Conservation (phyloP, 805 yeast genomes). For the Wickerhamiella parazyma region DNA sequence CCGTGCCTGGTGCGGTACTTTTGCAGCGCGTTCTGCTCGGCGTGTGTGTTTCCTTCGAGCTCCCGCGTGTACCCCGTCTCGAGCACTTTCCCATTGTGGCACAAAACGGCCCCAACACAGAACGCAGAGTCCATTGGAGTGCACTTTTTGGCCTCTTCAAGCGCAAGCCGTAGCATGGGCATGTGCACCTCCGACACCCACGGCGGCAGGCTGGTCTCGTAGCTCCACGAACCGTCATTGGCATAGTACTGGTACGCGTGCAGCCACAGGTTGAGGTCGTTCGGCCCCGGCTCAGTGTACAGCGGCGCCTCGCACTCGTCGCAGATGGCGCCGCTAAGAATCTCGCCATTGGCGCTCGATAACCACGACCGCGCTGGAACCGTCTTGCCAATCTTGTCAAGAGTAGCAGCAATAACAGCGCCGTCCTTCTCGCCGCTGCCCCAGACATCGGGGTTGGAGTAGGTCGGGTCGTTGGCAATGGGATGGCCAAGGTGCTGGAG, state of each 20-base stretch:
- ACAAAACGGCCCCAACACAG: conserved; percentile 86
- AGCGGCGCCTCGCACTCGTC: conserved; percentile 52
- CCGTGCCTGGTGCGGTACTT: conserved; percentile 41
- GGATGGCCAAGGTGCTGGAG: conserved; percentile 73
- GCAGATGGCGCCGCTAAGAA: conserved; percentile 45
- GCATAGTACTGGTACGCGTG: conserved; percentile 74
- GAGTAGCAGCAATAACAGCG: conserved; percentile 32
- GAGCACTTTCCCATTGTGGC: conserved; percentile 46
- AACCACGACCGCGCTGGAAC: conserved; percentile 53
- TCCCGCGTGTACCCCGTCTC: conserved; percentile 83
- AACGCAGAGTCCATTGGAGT: conserved; percentile 75
- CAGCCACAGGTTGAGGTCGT: conserved; percentile 76
- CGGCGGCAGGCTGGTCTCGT: conserved; percentile 60
- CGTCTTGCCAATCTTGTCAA: conserved; percentile 61
- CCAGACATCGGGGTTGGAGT: conserved; percentile 70
- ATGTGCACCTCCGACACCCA: conserved; percentile 61
- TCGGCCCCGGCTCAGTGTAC: conserved; percentile 79
- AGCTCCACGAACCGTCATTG: conserved; percentile 43
- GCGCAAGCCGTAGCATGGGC: conserved; percentile 59
- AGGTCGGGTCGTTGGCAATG: conserved; percentile 80
- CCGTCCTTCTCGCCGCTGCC: conserved; percentile 45
- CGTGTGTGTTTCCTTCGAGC: conserved; percentile 89
- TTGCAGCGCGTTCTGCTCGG: conserved; percentile 86
- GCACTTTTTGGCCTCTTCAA: conserved; percentile 67
- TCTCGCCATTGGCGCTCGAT: conserved; percentile 42